These are phyloP conservation scores for Phytopythium sindhum DNA, from an alignment of 352 stramenopile genomes.

Conservation along the genomic window DNA sequence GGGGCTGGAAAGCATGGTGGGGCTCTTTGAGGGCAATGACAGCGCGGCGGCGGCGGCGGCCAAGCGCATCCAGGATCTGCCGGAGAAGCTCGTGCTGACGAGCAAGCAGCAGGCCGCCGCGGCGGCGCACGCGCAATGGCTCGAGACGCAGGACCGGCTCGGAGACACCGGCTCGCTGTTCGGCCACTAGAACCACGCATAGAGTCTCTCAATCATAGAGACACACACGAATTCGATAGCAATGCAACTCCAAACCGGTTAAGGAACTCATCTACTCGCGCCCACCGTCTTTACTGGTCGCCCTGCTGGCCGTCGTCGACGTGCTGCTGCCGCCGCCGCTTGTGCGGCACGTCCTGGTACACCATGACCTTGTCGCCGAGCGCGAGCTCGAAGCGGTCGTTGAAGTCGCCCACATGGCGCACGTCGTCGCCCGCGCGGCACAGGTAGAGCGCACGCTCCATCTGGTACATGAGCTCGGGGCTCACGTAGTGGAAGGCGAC, in stretches of 20 bases:
- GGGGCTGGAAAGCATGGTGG: slow-evolving; percentile 27
- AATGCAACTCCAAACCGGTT: slow-evolving; percentile 4
- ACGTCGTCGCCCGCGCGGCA: slow-evolving; percentile 56
- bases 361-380: slow-evolving; percentile 47
- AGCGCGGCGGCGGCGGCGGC: slow-evolving; percentile 10
- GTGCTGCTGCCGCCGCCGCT: slow-evolving; percentile 3
- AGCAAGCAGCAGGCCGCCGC: slow-evolving; percentile 43
- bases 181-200: slow-evolving; percentile 8
- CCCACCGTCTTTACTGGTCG: not conserved
- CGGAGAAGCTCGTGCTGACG: slow-evolving; percentile 62
- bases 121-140: slow-evolving; percentile 28
- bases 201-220: slow-evolving; percentile 3
- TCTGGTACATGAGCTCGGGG: slow-evolving; percentile 72
- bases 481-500: slow-evolving; percentile 80
- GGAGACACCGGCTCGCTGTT: slow-evolving; percentile 55
- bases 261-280: not conserved
- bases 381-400: slow-evolving; percentile 45
- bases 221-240: slow-evolving; percentile 11
- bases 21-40: slow-evolving; percentile 17
- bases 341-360: slow-evolving; percentile 30
- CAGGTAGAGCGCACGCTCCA: slow-evolving; percentile 67
- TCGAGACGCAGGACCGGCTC: slow-evolving; percentile 45
- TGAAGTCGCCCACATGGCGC: slow-evolving; percentile 42
- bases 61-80: slow-evolving; percentile 65
- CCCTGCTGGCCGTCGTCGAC: not conserved